Evolutionary conservation across 495 filamentous ascomycete species (phyloP).

Genomic region (Podospora anserina): DNA sequence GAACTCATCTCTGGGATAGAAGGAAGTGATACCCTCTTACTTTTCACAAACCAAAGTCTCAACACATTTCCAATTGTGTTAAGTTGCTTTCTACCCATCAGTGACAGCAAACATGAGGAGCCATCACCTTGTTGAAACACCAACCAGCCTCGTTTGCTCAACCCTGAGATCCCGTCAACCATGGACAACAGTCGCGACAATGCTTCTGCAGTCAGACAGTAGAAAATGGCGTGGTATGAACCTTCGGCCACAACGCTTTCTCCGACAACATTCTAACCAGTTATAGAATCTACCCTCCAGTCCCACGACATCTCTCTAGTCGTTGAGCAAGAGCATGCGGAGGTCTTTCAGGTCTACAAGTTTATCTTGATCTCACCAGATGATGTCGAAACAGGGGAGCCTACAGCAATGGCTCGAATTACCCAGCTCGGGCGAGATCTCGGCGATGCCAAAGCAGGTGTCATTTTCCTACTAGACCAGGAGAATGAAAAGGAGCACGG

Average conservation of each 20-base stretch:
- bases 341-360: neutral
- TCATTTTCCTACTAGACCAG: constrained; percentile 54
- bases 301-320: constrained; percentile 1
- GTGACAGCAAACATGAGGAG: neutral
- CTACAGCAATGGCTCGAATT: neutral
- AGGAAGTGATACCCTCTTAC: constrained; percentile 12
- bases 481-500: constrained; percentile 12
- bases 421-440: neutral
- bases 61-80: neutral
- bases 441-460: constrained; percentile 34
- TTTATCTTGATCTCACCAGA: constrained; percentile 30
- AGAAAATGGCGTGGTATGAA: constrained; percentile 50
- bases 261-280: neutral
- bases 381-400: constrained; percentile 9
- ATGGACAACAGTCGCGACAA: neutral
- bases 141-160: neutral
- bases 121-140: neutral
- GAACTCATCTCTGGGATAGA: constrained; percentile 10
- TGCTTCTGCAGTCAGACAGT: constrained; percentile 37
- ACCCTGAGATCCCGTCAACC: neutral
- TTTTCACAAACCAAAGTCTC: constrained; percentile 5
- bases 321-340: neutral
- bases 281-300: neutral
- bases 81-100: neutral
- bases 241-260: neutral